A percentile compares a stretch with the other conserved stretches of the same genome.
Evolutionary conservation across 306 rosid genomes (phyloP).

Genomic region (Cercis canadensis): DNA sequence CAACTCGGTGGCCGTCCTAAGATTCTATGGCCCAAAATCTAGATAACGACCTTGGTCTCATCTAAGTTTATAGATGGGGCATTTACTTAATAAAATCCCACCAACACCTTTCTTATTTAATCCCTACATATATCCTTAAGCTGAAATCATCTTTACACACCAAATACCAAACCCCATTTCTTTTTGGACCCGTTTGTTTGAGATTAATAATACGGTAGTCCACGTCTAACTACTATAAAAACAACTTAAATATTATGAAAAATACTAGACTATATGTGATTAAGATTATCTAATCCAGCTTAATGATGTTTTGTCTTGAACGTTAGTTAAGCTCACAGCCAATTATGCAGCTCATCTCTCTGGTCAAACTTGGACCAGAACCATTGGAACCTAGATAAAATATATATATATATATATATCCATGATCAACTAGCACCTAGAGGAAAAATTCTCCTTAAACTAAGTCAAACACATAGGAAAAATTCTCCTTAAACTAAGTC

Average conservation of each 20-base stretch:
- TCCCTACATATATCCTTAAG: constrained; percentile 30
- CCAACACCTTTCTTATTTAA: neutral
- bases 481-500: neutral
- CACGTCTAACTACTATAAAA: constrained; percentile 37
- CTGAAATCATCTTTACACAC: constrained; percentile 53
- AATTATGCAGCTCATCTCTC: constrained; percentile 35
- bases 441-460: neutral
- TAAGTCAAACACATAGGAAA: constrained; percentile 28
- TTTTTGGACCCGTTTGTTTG: constrained; percentile 37
- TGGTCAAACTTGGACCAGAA: constrained; percentile 43
- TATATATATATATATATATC: neutral
- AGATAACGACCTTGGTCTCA: constrained; percentile 51
- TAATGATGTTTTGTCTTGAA: constrained; percentile 32
- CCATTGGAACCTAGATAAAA: constrained; percentile 13
- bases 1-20: constrained; percentile 74
- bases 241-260: constrained; percentile 25
- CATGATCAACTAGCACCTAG: constrained; percentile 32
- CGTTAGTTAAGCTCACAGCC: constrained; percentile 37
- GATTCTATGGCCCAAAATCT: constrained; percentile 61
- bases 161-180: constrained; percentile 60
- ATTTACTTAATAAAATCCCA: neutral
- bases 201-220: constrained; percentile 30
- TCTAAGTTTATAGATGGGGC: constrained; percentile 11
- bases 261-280: neutral
- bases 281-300: constrained; percentile 17